A percentile compares a stretch with the other conserved stretches of the same genome.
Evolutionary conservation across 2,329 filamentous ascomycete species (phyloP).

Genomic region (Lecanosticta acicola): DNA sequence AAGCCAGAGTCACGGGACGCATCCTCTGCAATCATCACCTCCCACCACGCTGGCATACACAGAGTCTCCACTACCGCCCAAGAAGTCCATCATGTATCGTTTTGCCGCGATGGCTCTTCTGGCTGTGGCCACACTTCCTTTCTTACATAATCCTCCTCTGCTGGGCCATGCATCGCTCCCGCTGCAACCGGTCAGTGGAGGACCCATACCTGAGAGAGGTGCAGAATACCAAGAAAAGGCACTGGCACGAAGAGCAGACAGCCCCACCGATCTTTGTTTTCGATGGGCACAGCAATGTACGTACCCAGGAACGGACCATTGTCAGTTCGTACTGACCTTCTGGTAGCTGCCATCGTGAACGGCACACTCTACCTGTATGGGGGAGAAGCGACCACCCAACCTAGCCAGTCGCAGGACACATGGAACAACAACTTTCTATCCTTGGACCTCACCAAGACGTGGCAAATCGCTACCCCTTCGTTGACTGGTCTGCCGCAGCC

Average conservation of each 20-base stretch:
- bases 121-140: constrained; percentile 24
- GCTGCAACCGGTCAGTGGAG: constrained; percentile 29
- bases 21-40: constrained; percentile 2
- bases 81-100: constrained; percentile 24
- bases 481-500: constrained; percentile 59
- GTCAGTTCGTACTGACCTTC: constrained; percentile 18
- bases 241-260: constrained; percentile 29
- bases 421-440: constrained; percentile 73
- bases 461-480: constrained; percentile 60
- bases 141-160: constrained; percentile 24
- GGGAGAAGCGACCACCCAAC: constrained; percentile 56
- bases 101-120: constrained; percentile 23
- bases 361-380: constrained; percentile 73
- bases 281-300: constrained; percentile 61
- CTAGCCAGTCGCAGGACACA: constrained; percentile 56
- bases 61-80: constrained; percentile 17
- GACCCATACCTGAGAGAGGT: constrained; percentile 20
- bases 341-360: constrained; percentile 59
- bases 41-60: constrained; percentile 5
- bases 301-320: neutral
- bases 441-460: constrained; percentile 67
- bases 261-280: constrained; percentile 54
- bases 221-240: constrained; percentile 11
- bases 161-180: constrained; percentile 22
- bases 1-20: constrained; percentile 6